Evolutionary conservation across 2,329 filamentous ascomycete species (phyloP), one percentile per base, ranked within the genome.

Genomic region (Xylaria multiplex): DNA sequence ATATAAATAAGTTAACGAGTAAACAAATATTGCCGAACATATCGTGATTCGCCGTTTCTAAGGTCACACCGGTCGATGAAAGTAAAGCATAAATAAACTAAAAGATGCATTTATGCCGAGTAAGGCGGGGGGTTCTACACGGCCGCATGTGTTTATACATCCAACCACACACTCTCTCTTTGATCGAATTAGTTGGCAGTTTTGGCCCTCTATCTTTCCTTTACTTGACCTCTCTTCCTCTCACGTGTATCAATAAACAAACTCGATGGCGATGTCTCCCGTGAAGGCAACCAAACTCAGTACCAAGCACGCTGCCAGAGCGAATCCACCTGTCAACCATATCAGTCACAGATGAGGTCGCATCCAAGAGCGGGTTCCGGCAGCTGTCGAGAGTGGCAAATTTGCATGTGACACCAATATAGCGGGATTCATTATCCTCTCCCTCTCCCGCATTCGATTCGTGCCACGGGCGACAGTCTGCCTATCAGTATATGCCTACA

Each of bases 331-430:
- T 30, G 53, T 68, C 37, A 59, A 58, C 69, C 69, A 69, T 70
- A 71, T 63, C 66, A 67, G 69, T 59, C 45, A 45, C 52, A 55
- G 42, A 49, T 54, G 37, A 66, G 55, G 71, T 73, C 65, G 65
- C 69, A 72, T 71, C 64, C 65, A 64, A 69, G 11, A 43, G 62
- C 72, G 70, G 73, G 65, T 69, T 70, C 68, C 70, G 69, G 67
- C 73, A 73, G 72, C 71, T 73, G 69, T 72, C 71, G 71, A 65
- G 68, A 68, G 66, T 62, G 62, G 62, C 60, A 68, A 65, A 63
- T 64, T 45, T 50, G 27, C 50, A 37, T 54, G 64, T 62, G 56
- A 64, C 62, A 72, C 59, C 30, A 57, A 55, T 62, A 61, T 55
- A 58, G 55, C 54, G 59, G 58, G 58, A 27, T 27, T 56, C 48